Evolutionary conservation across 73 alveolate species (phyloP), one percentile per base, ranked within the genome.

Genomic region (Uronychia setigera): DNA sequence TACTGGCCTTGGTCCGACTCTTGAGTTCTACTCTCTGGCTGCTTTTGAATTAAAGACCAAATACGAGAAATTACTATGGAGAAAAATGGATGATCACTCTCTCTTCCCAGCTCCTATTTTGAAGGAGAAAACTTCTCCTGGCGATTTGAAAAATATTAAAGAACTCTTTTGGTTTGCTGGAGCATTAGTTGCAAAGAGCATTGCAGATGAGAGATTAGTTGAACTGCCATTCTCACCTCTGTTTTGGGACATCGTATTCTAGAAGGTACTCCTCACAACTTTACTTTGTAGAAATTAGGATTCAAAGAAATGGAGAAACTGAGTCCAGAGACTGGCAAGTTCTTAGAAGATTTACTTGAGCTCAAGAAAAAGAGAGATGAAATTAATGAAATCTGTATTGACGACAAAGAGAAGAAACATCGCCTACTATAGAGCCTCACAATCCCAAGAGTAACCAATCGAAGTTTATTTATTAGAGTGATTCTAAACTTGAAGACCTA

Each of bases 1-100:
- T 25, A 96, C 97, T 76, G 99, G 99, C 19, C 90, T 96, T 31
- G 99, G 99, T 0, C 99, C 99, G 0, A 96, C 99, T 58, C 96
- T 96, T 26, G 99, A 96, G 89, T 96, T 91, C 87, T 96, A 88
- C 85, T 80, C 92, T 32, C 88, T 95, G 33, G 58, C 90, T 5
- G n/a, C 95, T 0, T 91, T 95, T 80, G 97, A 93, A 77, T 29
- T 96, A 19, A 91, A 88, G 67, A 88, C 79, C 32, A 81, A 75
- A 59, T n/a, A 28, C 82, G 83, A 59, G 84, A 91, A 79, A 89
- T 91, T 81, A n/a, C 83, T 92, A 67, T 95, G 98, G 99, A 91
- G 86, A 81, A 89, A 84, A 34, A 89, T 93, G 87, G 88, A 86
- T 0, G 99, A 95, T 80, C 93, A 93, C 78, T 76, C 96, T 26